Evolutionary conservation across 2,329 filamentous ascomycete species (phyloP).

Genomic region (Cladophialophora bantiana): DNA sequence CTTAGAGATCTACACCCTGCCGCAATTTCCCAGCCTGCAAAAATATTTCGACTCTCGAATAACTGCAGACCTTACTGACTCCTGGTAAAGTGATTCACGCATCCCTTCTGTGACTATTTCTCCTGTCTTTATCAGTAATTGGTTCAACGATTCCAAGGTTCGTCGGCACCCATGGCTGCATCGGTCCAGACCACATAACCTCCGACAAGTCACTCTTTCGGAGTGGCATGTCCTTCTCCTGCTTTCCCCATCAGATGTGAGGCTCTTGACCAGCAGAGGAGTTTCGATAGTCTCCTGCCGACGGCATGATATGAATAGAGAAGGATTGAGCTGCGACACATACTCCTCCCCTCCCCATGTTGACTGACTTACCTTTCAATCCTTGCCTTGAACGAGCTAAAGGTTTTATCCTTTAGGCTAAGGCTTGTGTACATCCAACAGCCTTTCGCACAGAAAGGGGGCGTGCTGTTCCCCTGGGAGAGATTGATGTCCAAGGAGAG

Average conservation of each 20-base stretch:
- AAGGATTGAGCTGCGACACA: not conserved
- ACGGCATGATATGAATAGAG: not conserved
- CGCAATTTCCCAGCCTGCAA: too few species aligned
- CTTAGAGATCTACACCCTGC: too few species aligned
- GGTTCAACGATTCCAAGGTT: too few species aligned
- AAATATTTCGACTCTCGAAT: too few species aligned
- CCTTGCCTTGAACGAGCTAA: not conserved
- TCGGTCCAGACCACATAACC: not conserved
- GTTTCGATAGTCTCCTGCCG: not conserved
- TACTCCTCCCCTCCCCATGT: not conserved
- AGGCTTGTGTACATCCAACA: not conserved
- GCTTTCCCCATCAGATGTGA: not conserved
- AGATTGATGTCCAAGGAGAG: not conserved
- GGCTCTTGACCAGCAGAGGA: not conserved
- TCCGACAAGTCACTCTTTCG: not conserved
- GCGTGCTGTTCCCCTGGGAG: not conserved
- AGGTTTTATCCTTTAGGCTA: not conserved
- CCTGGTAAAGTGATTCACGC: too few species aligned
- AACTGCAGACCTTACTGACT: too few species aligned
- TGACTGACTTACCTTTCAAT: not conserved
- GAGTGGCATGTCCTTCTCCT: not conserved
- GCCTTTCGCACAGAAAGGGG: not conserved
- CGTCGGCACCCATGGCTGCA: too few species aligned
- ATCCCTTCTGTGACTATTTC: too few species aligned
- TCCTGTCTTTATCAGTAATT: too few species aligned